phyloP scores from a whole-genome alignment of 805 yeast species.

The Wickerhamiella brachini region DNA sequence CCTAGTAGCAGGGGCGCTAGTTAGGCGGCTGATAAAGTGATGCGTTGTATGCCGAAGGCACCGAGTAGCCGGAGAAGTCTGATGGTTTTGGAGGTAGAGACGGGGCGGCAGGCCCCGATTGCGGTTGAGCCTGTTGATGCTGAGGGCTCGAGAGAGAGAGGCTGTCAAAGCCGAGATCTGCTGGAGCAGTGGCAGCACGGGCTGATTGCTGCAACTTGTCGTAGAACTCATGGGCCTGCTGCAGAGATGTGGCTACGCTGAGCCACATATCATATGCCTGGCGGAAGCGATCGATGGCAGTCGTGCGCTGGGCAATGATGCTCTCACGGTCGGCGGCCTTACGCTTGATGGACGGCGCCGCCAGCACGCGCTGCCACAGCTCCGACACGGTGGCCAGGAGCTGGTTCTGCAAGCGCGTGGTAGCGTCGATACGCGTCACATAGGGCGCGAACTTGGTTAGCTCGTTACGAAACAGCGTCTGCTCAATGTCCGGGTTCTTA shows the following conservation, averaged over 20 bases:
- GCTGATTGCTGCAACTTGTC: constrained; percentile 32
- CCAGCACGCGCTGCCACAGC: constrained; percentile 34
- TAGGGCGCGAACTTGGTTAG: constrained; percentile 62
- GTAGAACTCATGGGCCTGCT: constrained; percentile 54
- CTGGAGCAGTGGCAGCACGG: not conserved
- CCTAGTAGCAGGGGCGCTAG: too few relatives aligned
- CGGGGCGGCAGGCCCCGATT: constrained; percentile 12
- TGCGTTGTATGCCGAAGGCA: constrained; percentile 16
- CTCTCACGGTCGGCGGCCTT: constrained; percentile 27
- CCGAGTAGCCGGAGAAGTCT: constrained; percentile 12
- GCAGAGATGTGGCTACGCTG: constrained; percentile 42
- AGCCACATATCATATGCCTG: constrained; percentile 45
- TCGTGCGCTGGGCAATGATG: constrained; percentile 24
- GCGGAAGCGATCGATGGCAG: constrained; percentile 30
- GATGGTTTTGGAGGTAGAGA: constrained; percentile 6
- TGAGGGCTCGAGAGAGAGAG: constrained; percentile 1
- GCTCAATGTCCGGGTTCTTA: constrained; percentile 42
- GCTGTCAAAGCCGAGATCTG: not conserved
- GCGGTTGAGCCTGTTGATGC: constrained; percentile 10
- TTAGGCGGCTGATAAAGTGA: constrained; percentile 9
- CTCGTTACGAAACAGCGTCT: constrained; percentile 50
- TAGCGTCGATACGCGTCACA: constrained; percentile 49
- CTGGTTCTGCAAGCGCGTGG: constrained; percentile 50
- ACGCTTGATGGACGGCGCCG: constrained; percentile 32
- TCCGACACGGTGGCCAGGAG: constrained; percentile 34